Evolutionary conservation across 225 moss, liverwort and hornwort genomes (phyloP).

Genomic region (Sphagnum tenellum): DNA sequence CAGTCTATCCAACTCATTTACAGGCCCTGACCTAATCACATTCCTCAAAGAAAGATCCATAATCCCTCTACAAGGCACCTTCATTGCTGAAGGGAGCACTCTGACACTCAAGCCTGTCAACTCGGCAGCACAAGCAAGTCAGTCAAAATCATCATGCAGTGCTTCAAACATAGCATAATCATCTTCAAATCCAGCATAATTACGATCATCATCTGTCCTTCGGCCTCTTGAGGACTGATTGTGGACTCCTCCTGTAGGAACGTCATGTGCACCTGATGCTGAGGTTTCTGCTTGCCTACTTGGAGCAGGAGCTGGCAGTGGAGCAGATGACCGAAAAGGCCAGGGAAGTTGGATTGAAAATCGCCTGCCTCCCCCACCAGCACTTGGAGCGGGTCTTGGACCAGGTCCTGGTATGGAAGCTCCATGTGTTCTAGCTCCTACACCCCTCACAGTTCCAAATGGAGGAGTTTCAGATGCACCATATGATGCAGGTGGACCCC

Average conservation of each 20-base stretch:
- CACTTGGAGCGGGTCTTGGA: constrained; percentile 10
- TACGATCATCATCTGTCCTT: constrained; percentile 51
- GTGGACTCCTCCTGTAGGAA: constrained; percentile 5
- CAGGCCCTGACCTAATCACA: no score
- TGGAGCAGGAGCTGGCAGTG: constrained; percentile 40
- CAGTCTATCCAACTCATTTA: no score
- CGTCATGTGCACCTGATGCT: constrained; percentile 39
- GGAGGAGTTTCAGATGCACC: constrained; percentile 30
- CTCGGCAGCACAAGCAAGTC: no score
- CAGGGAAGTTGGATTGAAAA: constrained; percentile 81
- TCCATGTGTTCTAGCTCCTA: constrained; percentile 20
- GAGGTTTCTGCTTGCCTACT: constrained; percentile 49
- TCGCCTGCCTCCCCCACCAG: constrained; percentile 36
- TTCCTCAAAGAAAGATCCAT: no score
- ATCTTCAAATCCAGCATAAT: background rate
- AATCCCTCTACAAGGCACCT: no score
- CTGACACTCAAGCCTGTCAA: no score
- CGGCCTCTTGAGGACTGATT: constrained; percentile 25
- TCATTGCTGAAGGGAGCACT: no score
- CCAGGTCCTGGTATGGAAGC: constrained; percentile 25
- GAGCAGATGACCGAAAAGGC: constrained; percentile 52
- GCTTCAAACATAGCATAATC: constrained; percentile 25
- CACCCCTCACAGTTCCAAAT: constrained; percentile 28
- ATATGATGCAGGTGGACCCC: constrained; percentile 40
- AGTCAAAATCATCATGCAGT: constrained; percentile 50